These are phyloP conservation scores for Gossypium lobatum DNA, from an alignment of 441 rosid genomes.

Conservation along the genomic window DNA sequence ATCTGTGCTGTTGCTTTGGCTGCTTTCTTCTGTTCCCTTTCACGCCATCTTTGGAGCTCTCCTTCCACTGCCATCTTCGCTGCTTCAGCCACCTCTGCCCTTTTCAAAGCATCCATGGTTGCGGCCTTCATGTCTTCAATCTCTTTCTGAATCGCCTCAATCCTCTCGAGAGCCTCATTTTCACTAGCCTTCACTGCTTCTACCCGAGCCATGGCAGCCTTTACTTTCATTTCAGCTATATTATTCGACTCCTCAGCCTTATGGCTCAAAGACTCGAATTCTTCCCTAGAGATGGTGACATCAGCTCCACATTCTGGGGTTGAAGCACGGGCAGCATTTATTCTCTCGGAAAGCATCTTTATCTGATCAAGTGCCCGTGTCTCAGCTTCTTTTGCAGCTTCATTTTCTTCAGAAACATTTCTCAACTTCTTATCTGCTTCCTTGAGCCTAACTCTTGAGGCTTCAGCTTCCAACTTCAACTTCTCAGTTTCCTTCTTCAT, in stretches of 20 bases:
- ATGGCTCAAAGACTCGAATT: conserved; percentile 61
- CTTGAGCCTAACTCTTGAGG: conserved; percentile 44
- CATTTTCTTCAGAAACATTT: conserved; percentile 72
- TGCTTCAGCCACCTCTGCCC: conserved; percentile 94
- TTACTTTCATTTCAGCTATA: conserved; percentile 87
- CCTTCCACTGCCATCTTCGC: conserved; percentile 82
- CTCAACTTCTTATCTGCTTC: conserved; percentile 66
- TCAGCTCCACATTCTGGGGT: conserved; percentile 59
- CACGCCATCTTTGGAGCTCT: conserved; percentile 83
- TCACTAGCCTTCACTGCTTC: conserved; percentile 91
- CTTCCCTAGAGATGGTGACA: conserved; percentile 73
- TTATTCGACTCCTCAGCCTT: conserved; percentile 66
- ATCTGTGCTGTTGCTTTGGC: conserved; percentile 69
- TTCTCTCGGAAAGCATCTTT: conserved; percentile 55
- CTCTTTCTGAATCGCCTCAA: conserved; percentile 61
- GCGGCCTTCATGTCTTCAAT: conserved; percentile 61
- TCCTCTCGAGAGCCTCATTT: conserved; percentile 66
- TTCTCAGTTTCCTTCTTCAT: conserved; percentile 62
- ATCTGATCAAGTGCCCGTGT: conserved; percentile 58
- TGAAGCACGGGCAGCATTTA: conserved; percentile 65
- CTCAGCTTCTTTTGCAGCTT: conserved; percentile 75
- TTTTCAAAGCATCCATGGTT: conserved; percentile 61
- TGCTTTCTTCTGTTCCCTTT: conserved; percentile 79
- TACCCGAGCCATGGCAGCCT: conserved; percentile 85
- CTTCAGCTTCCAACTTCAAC: conserved; percentile 62